phyloP scores from a whole-genome alignment of 140 eudicot species.

The Erigeron philadelphicus region DNA sequence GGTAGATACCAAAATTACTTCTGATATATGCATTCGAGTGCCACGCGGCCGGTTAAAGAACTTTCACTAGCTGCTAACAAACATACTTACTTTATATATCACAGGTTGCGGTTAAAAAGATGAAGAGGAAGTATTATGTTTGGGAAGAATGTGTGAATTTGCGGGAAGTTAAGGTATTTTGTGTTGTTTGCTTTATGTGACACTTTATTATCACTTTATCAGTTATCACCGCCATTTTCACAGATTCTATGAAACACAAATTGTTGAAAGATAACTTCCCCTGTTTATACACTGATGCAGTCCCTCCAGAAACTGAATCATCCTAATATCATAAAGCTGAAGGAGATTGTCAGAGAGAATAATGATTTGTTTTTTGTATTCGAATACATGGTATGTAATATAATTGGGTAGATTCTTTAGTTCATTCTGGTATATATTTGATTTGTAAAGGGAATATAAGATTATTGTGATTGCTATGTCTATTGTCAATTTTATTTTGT shows the following conservation, averaged over 20 bases:
- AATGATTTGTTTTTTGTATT: constrained; percentile 85
- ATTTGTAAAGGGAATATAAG: not conserved
- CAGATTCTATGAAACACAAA: not conserved
- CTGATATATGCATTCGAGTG: not conserved
- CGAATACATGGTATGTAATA: constrained; percentile 60
- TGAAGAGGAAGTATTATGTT: constrained; percentile 78
- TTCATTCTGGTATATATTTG: constrained; percentile 3
- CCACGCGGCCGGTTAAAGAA: not conserved
- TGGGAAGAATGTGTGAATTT: constrained; percentile 91
- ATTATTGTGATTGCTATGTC: not conserved
- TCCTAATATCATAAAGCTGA: constrained; percentile 88
- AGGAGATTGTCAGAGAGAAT: constrained; percentile 81
- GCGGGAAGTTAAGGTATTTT: constrained; percentile 86
- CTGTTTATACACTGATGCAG: constrained; percentile 37
- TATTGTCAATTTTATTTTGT: not conserved
- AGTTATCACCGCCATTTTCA: not conserved
- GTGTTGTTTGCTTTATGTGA: constrained; percentile 11
- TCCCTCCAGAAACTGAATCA: constrained; percentile 75
- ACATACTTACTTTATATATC: constrained; percentile 7
- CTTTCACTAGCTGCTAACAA: not conserved
- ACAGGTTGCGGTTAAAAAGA: constrained; percentile 95
- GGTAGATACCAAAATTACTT: not conserved
- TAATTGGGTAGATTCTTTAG: not conserved
- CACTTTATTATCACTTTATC: not conserved
- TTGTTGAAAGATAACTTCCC: constrained; percentile 4